Base-by-base conservation (phyloP, 305 asterid genomes). In the Ilex paraguariensis region DNA sequence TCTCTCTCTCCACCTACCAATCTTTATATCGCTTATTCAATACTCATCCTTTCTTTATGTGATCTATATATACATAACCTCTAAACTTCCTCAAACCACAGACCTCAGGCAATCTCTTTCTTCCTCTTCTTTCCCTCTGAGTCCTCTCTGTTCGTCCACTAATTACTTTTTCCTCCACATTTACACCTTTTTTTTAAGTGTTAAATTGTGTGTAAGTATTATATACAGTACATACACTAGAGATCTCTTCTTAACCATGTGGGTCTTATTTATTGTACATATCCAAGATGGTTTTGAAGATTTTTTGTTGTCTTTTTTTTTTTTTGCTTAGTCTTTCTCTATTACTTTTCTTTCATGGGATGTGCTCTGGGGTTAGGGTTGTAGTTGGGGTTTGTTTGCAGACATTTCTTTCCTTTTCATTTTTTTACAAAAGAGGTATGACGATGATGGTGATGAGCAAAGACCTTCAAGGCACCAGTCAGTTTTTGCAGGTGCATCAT, bases 401-500 rank as follows among this genome's bases (percentile, higher is more conserved):
- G 7, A 31, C 15, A 2, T 14, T 33, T 7, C 11, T 58, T 16
- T 58, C 50, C 31, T 15, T 58, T 45, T 40, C 10, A 21, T 10
- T 13, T 59, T 59, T 39, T n/a, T n/a, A n/a, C 21, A 17, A 17
- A 17, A 17, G 21, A 17, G 21, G 21, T 42, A 31, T 13, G 48
- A 36, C 31, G 21, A 39, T 44, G 64, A 36, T 36, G 42, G 9
- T 36, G 3, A 36, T 2, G 42, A 36, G 42, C 42, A 36, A 4
- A 36, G 2, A 28, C 48, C 21, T 12, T 32, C 28, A 66, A 66
- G 65, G 39, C 17, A 15, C 45, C 44, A 66, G 71, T 60, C 40
- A 31, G 3, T 59, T 57, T 57, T 59, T 66, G 65, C 61, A 1
- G 60, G 54, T 66, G 71, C 54, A 66, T 59, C 71, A 66, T 52